phyloP scores from a whole-genome alignment of 73 alveolate species.

The Paramecium bursaria region DNA sequence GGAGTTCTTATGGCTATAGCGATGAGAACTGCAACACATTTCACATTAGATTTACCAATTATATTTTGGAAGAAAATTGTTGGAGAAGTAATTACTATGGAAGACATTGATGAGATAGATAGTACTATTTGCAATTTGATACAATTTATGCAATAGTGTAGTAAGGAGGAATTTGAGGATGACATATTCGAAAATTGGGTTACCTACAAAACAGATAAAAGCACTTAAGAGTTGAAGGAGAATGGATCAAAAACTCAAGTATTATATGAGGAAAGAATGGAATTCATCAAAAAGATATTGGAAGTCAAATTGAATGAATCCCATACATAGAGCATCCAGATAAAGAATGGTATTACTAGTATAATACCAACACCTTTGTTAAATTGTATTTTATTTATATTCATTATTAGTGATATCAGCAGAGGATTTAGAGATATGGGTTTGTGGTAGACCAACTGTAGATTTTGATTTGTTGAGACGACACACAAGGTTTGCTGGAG shows the following conservation, averaged over 20 bases:
- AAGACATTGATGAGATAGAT: constrained; percentile 94
- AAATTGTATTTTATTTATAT: constrained; percentile 82
- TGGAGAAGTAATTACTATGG: constrained; percentile 87
- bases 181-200: constrained; percentile 80
- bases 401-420: constrained; percentile 42
- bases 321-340: constrained; percentile 84
- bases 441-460: constrained; percentile 92
- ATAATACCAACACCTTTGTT: constrained; percentile 92
- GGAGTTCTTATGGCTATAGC: constrained; percentile 98
- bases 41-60: constrained; percentile 93
- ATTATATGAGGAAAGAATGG: constrained; percentile 83
- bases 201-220: constrained; percentile 83
- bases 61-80: constrained; percentile 96
- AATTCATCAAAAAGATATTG: constrained; percentile 81
- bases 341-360: constrained; percentile 89
- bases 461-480: constrained; percentile 94
- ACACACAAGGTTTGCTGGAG: constrained; percentile 95
- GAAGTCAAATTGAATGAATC: constrained; percentile 90
- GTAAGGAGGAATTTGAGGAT: constrained; percentile 79
- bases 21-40: constrained; percentile 95
- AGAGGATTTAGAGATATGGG: constrained; percentile 92
- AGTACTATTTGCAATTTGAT: constrained; percentile 87
- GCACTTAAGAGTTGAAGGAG: constrained; percentile 79
- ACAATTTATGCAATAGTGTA: constrained; percentile 78
- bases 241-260: constrained; percentile 84